phyloP scores from a whole-genome alignment of 371 early-diverging fungal genomes.

The Mortierella sp. region DNA sequence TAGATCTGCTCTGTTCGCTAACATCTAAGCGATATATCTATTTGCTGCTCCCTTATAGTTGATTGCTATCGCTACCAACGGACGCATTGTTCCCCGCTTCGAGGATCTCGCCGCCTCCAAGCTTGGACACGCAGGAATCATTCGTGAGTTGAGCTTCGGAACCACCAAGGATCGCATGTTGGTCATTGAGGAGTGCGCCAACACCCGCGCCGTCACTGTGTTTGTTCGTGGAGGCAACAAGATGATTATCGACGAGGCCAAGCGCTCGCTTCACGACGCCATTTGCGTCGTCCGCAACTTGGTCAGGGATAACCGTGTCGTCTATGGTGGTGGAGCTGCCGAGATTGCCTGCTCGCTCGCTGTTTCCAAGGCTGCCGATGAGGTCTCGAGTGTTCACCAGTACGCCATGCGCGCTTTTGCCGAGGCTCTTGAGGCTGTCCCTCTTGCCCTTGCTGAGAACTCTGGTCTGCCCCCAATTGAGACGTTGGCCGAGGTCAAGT shows the following conservation, averaged over 20 bases:
- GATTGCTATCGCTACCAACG: slow-evolving; percentile 99
- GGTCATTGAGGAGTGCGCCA: slow-evolving; percentile 98
- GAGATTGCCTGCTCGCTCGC: slow-evolving; percentile 97
- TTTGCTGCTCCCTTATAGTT: slow-evolving; percentile 62
- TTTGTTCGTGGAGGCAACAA: slow-evolving; percentile 99
- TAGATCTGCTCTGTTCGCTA: too few relatives aligned
- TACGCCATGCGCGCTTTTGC: slow-evolving; percentile 99
- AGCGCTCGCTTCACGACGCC: slow-evolving; percentile 99
- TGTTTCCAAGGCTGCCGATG: slow-evolving; percentile 94
- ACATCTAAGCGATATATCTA: too few relatives aligned
- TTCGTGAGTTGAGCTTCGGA: slow-evolving; percentile 97
- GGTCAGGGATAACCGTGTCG: slow-evolving; percentile 96
- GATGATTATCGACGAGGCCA: slow-evolving; percentile 99
- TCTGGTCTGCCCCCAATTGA: slow-evolving; percentile 97
- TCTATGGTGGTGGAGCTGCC: slow-evolving; percentile 99
- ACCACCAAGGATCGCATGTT: slow-evolving; percentile 99
- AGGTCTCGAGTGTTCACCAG: slow-evolving; percentile 82
- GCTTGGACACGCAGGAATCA: slow-evolving; percentile 94
- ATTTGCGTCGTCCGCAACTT: slow-evolving; percentile 99
- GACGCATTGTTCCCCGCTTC: slow-evolving; percentile 99
- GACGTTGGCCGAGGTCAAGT: slow-evolving; percentile 94
- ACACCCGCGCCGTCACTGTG: slow-evolving; percentile 97
- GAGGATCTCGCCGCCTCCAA: slow-evolving; percentile 95
- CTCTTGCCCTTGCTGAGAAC: slow-evolving; percentile 98
- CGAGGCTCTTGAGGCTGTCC: slow-evolving; percentile 97